Base-by-base conservation (phyloP, 768 basidiomycete species). In the Mycena latifolia region DNA sequence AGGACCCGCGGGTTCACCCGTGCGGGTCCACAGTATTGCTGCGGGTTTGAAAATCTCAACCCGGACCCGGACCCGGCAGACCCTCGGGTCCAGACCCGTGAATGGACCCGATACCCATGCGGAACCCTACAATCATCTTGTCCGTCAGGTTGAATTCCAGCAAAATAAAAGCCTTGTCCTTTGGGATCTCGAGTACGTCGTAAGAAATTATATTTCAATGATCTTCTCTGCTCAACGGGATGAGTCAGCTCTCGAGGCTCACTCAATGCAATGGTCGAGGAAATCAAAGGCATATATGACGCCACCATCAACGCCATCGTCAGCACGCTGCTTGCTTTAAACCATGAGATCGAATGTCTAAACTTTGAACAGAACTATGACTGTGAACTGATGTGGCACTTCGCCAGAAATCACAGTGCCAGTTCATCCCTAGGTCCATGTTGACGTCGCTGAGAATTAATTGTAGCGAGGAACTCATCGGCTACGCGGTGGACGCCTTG, bases 391-490 rank as follows among this genome's bases (percentile, higher is more conserved):
- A 52, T 52, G 29, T 52, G 51, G 51, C 51, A 52, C 29, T 52
- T 52, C 51, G 51, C 51, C 51, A 52, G 51, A 52, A 52, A 52
- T 29, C 51, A 52, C 51, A 52, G 28, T 52, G 51, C 51, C 15
- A 52, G 18, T 52, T 52, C 31, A 52, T 52, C 51, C 51, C 51
- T 52, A 52, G 51, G 51, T 52, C 29, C 29, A 52, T 52, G 51
- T 52, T 52, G 51, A 52, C 51, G 51, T 52, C 29, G 51, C 51
- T 52, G 51, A 31, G 51, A 52, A 52, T 52, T 33, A 52, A 52
- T 52, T 52, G 51, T 52, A 52, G 51, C 29, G 51, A 52, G 51
- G 51, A 52, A 52, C 51, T 52, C 33, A 29, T 52, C 29, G 29
- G 31, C 51, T 52, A 52, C 28, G 29, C 51, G 51, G 51, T 52